phyloP scores from a whole-genome alignment of 169 alveolate species.

The Plasmodium vinckei region DNA sequence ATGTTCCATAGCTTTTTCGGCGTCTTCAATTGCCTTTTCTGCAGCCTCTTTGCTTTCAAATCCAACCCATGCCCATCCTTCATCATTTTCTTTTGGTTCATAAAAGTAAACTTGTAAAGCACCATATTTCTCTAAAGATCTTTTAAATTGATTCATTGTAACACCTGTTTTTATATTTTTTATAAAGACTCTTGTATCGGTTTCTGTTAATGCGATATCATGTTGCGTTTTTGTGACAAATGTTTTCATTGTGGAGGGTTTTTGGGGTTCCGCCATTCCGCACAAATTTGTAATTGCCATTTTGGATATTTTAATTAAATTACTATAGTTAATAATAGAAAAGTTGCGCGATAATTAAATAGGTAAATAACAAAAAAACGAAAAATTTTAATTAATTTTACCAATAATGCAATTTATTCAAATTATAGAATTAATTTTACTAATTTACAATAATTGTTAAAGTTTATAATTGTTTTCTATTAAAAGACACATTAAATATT shows the following conservation, averaged over 20 bases:
- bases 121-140: constrained; percentile 79
- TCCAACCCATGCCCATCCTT: constrained; percentile 89
- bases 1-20: constrained; percentile 50
- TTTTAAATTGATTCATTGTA: constrained; percentile 72
- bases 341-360: neutral
- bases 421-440: constrained; percentile 18
- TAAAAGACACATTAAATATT: constrained; percentile 28
- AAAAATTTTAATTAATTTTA: constrained; percentile 14
- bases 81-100: constrained; percentile 79
- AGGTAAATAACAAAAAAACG: constrained; percentile 12
- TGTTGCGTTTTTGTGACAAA: constrained; percentile 72
- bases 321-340: neutral
- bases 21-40: constrained; percentile 72
- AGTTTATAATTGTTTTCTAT: constrained; percentile 12
- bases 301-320: constrained; percentile 1
- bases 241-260: constrained; percentile 34
- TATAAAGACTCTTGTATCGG: constrained; percentile 62
- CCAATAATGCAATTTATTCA: constrained; percentile 14
- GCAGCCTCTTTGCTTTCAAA: constrained; percentile 79
- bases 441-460: neutral
- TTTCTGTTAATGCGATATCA: constrained; percentile 53
- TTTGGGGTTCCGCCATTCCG: constrained; percentile 26
- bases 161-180: constrained; percentile 75
- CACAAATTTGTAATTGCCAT: constrained; percentile 58
- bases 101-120: constrained; percentile 83